Percentiles rank a stretch among this genome's conserved stretches.
Evolutionary conservation across 1,284 basidiomycete genomes (phyloP).

Genomic region (Marasmius sp.): DNA sequence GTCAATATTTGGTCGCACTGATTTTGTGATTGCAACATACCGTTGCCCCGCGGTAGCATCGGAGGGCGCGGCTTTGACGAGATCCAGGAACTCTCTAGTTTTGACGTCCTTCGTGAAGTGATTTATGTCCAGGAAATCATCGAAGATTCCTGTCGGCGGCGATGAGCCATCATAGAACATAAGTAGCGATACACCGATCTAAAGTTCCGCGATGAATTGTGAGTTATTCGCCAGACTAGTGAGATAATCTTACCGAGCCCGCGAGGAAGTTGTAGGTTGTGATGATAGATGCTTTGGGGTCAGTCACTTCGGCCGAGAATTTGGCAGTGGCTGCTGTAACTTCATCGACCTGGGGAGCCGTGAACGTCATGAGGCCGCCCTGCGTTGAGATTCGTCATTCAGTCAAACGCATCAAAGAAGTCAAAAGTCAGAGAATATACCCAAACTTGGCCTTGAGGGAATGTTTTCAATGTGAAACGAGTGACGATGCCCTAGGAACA

Average conservation of each 20-base stretch:
- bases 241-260: slow-evolving; percentile 32
- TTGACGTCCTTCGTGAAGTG: slow-evolving; percentile 35
- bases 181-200: slow-evolving; percentile 36
- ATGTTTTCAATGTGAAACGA: slow-evolving; percentile 42
- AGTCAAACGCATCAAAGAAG: not conserved
- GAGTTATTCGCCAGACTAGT: not conserved
- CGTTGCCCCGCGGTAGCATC: slow-evolving; percentile 41
- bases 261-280: slow-evolving; percentile 50
- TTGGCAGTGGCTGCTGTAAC: slow-evolving; percentile 46
- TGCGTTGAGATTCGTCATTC: slow-evolving; percentile 20
- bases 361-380: slow-evolving; percentile 55
- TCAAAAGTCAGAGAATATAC: slow-evolving; percentile 23
- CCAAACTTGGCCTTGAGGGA: slow-evolving; percentile 49
- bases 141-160: slow-evolving; percentile 49
- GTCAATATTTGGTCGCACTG: not conserved
- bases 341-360: slow-evolving; percentile 31
- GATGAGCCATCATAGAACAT: slow-evolving; percentile 56
- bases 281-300: slow-evolving; percentile 63
- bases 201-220: not conserved
- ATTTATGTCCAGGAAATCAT: slow-evolving; percentile 43
- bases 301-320: slow-evolving; percentile 48
- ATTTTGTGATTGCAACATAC: slow-evolving; percentile 26
- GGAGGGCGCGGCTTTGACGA: slow-evolving; percentile 40
- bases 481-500: slow-evolving; percentile 47
- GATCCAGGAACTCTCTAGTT: slow-evolving; percentile 38